A percentile compares a stretch with the other conserved stretches of the same genome.
These are phyloP conservation scores for Stevia rebaudiana DNA, from an alignment of 140 eudicot genomes.

Conservation along the genomic window DNA sequence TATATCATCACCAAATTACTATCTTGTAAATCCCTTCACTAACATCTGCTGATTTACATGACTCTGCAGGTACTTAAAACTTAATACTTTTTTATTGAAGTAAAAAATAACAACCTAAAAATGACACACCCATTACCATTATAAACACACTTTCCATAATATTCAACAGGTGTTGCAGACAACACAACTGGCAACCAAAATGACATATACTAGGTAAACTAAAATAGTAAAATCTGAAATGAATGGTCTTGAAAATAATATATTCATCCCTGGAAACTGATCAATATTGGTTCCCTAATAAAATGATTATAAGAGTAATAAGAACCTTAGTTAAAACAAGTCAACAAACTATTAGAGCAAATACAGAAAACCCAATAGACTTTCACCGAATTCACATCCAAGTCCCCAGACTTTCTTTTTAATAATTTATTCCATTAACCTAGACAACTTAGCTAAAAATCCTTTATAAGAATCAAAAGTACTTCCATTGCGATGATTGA, in stretches of 20 bases:
- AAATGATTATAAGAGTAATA: not conserved
- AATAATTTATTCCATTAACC: not conserved
- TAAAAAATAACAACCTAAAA: conserved; percentile 3
- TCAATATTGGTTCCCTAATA: not conserved
- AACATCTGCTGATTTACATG: not conserved
- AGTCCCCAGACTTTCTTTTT: not conserved
- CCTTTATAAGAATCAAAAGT: not conserved
- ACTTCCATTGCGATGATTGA: not conserved
- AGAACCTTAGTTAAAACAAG: not conserved
- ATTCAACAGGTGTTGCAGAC: conserved; percentile 8
- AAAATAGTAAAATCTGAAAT: not conserved
- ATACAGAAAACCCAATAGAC: not conserved
- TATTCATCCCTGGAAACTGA: conserved; percentile 5
- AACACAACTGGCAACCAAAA: conserved; percentile 14
- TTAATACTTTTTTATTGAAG: not conserved
- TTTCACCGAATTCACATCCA: not conserved
- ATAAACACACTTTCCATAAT: conserved; percentile 7
- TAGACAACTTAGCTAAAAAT: not conserved
- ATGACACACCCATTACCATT: conserved; percentile 4
- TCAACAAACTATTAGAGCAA: not conserved
- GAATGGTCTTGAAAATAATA: not conserved
- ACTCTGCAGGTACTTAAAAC: not conserved
- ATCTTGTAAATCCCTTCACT: conserved; percentile 12
- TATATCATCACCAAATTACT: not conserved
- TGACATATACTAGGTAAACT: not conserved